phyloP scores from a whole-genome alignment of 2,329 filamentous ascomycete genomes.

The Pezicula rhizophila region DNA sequence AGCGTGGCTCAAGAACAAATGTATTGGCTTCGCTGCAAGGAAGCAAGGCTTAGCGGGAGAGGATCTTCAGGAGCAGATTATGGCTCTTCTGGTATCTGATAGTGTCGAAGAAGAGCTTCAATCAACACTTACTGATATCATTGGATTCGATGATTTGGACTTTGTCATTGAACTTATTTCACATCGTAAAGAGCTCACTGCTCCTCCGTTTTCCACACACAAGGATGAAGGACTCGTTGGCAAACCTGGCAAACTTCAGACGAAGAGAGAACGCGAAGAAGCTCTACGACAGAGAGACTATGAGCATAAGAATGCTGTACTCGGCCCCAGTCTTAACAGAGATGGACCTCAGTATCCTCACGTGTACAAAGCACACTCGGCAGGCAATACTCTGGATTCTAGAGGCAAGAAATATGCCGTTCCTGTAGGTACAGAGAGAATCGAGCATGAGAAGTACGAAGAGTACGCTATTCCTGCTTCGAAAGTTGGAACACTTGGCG shows the following conservation, averaged over 20 bases:
- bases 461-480: constrained; percentile 83
- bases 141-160: constrained; percentile 91
- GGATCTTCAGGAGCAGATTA: constrained; percentile 72
- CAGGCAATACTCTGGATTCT: constrained; percentile 78
- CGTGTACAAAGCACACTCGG: constrained; percentile 77
- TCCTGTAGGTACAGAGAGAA: constrained; percentile 66
- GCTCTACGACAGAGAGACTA: constrained; percentile 69
- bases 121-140: constrained; percentile 78
- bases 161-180: constrained; percentile 86
- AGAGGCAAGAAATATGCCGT: constrained; percentile 78
- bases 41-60: constrained; percentile 62
- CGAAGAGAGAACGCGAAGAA: constrained; percentile 71
- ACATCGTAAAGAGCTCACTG: constrained; percentile 63
- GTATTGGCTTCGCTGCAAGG: constrained; percentile 55
- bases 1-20: constrained; percentile 68
- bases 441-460: constrained; percentile 72
- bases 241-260: constrained; percentile 58
- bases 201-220: constrained; percentile 30
- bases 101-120: constrained; percentile 79
- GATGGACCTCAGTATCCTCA: constrained; percentile 80
- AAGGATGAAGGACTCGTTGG: constrained; percentile 38
- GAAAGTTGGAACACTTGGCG: constrained; percentile 67
- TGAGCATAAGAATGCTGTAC: constrained; percentile 71
- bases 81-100: constrained; percentile 65
- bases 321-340: constrained; percentile 66